Base-by-base conservation (phyloP, 768 basidiomycete genomes). In the Boletus bicolor region DNA sequence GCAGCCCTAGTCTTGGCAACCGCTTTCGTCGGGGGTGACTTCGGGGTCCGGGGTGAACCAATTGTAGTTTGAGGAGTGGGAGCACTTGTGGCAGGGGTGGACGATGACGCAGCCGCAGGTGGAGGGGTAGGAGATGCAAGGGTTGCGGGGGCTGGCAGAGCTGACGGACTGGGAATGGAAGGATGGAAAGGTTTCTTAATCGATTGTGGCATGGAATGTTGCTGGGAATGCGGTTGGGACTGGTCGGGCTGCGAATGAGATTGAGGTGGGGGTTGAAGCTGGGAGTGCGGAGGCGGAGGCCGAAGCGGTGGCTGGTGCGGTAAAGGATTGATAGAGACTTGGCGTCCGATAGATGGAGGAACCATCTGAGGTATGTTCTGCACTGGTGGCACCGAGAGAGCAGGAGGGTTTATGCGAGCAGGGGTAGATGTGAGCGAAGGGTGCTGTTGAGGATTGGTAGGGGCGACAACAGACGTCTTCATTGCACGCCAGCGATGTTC, bases 11-110 rank as follows among this genome's bases (percentile, higher is more conserved):
- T 53, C 69, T 82, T 87, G n/a, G 76, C 42, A 15, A 71, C 51
- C 1, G 75, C 64, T 67, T 82, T 89, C 50, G 68, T 68, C 64
- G 84, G 87, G 0, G 89, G 89, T 5, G 89, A 90, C 69, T 85
- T 90, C 1, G 86, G 82, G 5, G 79, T 79, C 63, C 81, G 81
- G 1, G 88, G 87, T 10, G 87, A 87, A 35, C 80, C 76, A 26
- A 77, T 76, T 9, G 62, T 49, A 5, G 77, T 63, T 34, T 68
- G 69, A 14, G 77, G 76, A 17, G 77, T 77, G 6, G 70, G 62
- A 24, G 77, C 73, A 53, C 67, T 73, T 17, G 78, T 72, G 10
- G 76, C 77, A 10, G 86, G 84, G 5, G 85, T 86, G 1, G 80
- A 72, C 8, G 75, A 72, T 2, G 80, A 71, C 15, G 72, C 73